Evolutionary conservation across 179 eudicot genomes (phyloP), one percentile per base, ranked within the genome.

Genomic region (Vitellaria paradoxa): DNA sequence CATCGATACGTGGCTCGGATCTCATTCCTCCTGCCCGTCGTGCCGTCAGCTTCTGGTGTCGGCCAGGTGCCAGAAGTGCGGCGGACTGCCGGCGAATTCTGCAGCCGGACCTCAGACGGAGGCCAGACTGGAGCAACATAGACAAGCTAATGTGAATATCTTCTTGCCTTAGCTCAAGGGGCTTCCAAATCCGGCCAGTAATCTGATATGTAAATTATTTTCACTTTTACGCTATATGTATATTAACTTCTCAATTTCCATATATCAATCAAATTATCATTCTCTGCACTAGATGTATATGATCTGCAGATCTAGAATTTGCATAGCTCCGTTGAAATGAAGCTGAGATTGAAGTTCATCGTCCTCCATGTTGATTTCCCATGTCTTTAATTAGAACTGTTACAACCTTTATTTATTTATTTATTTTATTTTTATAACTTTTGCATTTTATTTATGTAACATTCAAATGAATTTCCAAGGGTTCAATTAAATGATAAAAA

Each of bases 11-110:
- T 93, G 97, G 97, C 91, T 93, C 15, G 92, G 87, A 63, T 89
- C 91, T 49, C 93, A 91, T 81, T 89, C 97, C 4, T 93, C 97
- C 3, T 93, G 97, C 23, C 97, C 97, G n/a, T 93, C 93, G 53
- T 93, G 97, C 68, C 92, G 96, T 5, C 89, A 89, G 87, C 82
- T 89, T 74, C 77, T 90, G 80, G 91, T 80, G 68, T 80, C 73
- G 17, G 13, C 76, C n/a, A 73, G 91, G 46, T 91, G 93, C 77
- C 86, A 82, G 49, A 93, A 84, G 78, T 91, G 97, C 75, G 93
- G 93, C 21, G 87, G 89, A 1, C 72, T 89, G 69, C 93, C 90
- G 52, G 88, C 74, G 7, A 74, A 66, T 26, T 21, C 81, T 9
- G 37, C 80, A 4, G 71, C 76, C 1, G 79, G 64, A n/a, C 18